Conservation (phyloP, 345 rosid genomes). For the Salix caprea region DNA sequence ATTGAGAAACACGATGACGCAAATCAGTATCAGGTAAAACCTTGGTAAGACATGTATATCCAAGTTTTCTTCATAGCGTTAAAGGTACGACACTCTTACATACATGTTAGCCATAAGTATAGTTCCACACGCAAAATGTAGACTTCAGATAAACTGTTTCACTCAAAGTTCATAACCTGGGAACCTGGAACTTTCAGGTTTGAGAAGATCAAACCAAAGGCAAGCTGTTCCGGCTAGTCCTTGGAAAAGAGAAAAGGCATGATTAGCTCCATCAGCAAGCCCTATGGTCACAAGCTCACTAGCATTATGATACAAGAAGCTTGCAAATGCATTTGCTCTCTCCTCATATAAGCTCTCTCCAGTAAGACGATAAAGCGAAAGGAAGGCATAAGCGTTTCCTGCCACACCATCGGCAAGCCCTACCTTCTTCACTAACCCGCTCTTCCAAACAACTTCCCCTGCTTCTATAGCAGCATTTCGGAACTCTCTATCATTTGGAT, state of each 20-base stretch:
- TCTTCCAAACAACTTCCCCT: constrained; percentile 95
- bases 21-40: neutral
- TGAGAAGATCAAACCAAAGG: constrained; percentile 67
- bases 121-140: neutral
- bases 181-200: constrained; percentile 50
- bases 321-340: constrained; percentile 71
- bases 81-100: neutral
- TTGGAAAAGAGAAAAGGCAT: constrained; percentile 58
- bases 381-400: constrained; percentile 80
- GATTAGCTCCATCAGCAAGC: constrained; percentile 19
- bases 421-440: constrained; percentile 67
- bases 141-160: neutral
- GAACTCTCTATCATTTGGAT: constrained; percentile 64
- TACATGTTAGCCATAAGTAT: neutral
- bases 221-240: constrained; percentile 74
- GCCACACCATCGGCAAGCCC: constrained; percentile 79
- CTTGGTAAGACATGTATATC: neutral
- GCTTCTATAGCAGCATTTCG: constrained; percentile 87
- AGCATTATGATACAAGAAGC: constrained; percentile 56
- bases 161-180: constrained; percentile 73
- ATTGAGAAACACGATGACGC: neutral
- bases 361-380: constrained; percentile 66
- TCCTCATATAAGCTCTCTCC: constrained; percentile 70
- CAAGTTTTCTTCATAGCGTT: neutral
- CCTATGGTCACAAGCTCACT: constrained; percentile 16